Evolutionary conservation across 495 filamentous ascomycete genomes (phyloP).

Genomic region (Aspergillus wentii): DNA sequence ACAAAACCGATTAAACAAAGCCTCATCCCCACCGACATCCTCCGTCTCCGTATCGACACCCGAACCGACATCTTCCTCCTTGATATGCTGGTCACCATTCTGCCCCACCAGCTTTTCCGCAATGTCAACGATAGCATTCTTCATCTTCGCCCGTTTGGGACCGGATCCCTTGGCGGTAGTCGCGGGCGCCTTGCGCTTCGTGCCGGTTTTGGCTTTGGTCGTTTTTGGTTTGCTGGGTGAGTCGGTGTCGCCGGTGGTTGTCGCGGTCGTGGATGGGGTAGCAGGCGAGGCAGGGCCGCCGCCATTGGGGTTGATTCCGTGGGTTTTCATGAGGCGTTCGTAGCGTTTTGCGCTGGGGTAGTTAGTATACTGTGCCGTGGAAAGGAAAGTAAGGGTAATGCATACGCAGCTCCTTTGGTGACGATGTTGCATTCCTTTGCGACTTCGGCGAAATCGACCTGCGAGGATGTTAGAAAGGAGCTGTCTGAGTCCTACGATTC

Average conservation of each 20-base stretch:
- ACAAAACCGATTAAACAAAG: too few species aligned
- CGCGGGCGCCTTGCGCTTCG: constrained; percentile 34
- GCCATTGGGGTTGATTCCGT: constrained; percentile 35
- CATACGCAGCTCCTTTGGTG: constrained; percentile 64
- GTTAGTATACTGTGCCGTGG: constrained; percentile 2
- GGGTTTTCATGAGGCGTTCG: constrained; percentile 56
- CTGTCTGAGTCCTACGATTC: too few species aligned
- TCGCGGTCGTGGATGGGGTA: constrained; percentile 2
- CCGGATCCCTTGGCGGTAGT: not conserved
- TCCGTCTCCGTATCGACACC: not conserved
- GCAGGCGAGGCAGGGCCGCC: not conserved
- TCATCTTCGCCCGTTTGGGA: not conserved
- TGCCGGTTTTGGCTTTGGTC: constrained; percentile 21
- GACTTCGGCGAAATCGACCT: constrained; percentile 60
- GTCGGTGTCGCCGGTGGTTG: constrained; percentile 10
- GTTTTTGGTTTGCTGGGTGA: constrained; percentile 13
- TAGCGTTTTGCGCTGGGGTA: constrained; percentile 55
- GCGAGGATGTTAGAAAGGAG: not conserved
- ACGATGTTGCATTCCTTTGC: constrained; percentile 59
- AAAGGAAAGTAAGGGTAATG: constrained; percentile 10
- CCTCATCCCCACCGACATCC: too few species aligned
- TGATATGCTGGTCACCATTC: not conserved
- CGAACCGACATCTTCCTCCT: not conserved
- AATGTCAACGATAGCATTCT: not conserved
- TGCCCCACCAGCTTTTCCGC: constrained; percentile 1